Base-by-base conservation (phyloP, 1,139 yeast species). In the Magnusiomyces clavatus region DNA sequence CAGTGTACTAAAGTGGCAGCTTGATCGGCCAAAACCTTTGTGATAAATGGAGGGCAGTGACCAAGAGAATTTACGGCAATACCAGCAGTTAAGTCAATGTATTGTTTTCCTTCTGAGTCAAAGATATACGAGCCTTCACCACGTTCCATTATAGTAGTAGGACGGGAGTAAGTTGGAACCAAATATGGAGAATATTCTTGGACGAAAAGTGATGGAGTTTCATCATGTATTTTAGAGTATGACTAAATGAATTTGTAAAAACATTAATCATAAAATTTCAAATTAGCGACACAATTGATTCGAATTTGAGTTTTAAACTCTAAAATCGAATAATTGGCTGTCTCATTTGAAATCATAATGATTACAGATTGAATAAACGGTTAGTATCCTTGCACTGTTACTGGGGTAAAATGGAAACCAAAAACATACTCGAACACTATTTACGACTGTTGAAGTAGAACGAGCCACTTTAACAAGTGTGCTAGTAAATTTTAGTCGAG, bases 1-100 rank as follows among this genome's bases (percentile, higher is more conserved):
- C 89, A 78, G 65, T 92, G 98, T 54, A 89, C 75, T 58, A 92
- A 73, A 12, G 83, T 81, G 41, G 70, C 68, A 1, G 92, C 80
- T 69, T 92, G 98, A 47, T 84, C 83, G 53, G 72, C 68, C 55
- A 89, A 67, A 56, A 92, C 79, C 54, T 83, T 72, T 4, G 95
- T 77, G 42, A 92, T 76, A 57, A 81, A 83, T 4, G 82, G 81
- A 62, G 92, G 78, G 36, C 89, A 74, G 67, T 92, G 98, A 2
- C 98, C 98, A 57, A 92, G 73, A 1, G 86, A 83, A n/a, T 96
- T 90, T 14, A 92, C 98, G 1, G 98, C 97, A 60, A 92, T 89
- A 49, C 98, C 98, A 1, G 97, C 89, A 1, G 90, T 83, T 69
- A 92, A 90, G 66, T 92, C 98, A 51, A 92, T 77, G 65, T 85